A percentile compares a stretch with the other conserved stretches of the same genome.
Conservation (phyloP, 257 asterid species). For the Nicotiana noctiflora region DNA sequence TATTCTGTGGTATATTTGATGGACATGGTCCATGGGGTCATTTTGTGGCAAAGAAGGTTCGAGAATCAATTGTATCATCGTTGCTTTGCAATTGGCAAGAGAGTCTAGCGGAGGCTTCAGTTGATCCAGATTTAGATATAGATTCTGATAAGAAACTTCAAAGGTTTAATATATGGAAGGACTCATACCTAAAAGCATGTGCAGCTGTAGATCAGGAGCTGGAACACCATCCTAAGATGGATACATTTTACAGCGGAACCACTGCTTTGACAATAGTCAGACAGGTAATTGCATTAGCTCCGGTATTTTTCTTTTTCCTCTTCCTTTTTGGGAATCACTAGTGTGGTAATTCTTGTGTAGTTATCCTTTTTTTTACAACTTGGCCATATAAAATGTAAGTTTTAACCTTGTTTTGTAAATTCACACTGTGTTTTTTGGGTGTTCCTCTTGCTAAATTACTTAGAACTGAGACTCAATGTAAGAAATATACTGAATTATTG, state of each 20-base stretch:
- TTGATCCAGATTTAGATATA: conserved; percentile 38
- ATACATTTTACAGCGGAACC: conserved; percentile 79
- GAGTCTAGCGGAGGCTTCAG: conserved; percentile 51
- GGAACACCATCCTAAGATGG: conserved; percentile 58
- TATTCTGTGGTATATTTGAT: conserved; percentile 91
- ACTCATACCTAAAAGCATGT: conserved; percentile 74
- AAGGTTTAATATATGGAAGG: conserved; percentile 68
- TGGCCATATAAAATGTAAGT: neutral
- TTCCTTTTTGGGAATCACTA: too few relatives aligned
- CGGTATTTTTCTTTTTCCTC: neutral
- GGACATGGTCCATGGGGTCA: conserved; percentile 99
- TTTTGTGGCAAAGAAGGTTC: conserved; percentile 73
- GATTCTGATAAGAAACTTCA: conserved; percentile 50
- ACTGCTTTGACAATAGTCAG: conserved; percentile 81
- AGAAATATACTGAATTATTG: neutral
- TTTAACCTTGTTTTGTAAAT: neutral
- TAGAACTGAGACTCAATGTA: neutral
- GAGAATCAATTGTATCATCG: conserved; percentile 68
- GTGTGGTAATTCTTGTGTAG: neutral
- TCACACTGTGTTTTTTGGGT: neutral
- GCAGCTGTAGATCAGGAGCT: conserved; percentile 84
- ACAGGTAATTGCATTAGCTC: conserved; percentile 43
- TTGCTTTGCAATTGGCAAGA: conserved; percentile 84
- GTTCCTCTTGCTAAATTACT: neutral
- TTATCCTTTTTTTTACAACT: neutral